Base-by-base conservation (phyloP, 345 rosid genomes). In the Anastatica hierochuntica region DNA sequence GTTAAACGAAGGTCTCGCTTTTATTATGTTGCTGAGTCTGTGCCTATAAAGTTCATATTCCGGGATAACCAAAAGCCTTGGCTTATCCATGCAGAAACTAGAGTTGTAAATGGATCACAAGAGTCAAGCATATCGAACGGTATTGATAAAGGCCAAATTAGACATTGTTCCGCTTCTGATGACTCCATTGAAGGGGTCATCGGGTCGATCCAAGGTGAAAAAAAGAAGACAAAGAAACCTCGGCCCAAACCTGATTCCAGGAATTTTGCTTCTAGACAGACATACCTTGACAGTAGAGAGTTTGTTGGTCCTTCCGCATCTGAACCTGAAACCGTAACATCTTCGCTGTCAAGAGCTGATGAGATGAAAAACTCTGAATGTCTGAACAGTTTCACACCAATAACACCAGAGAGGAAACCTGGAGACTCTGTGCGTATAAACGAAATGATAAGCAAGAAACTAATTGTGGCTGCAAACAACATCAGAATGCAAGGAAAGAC, bases 401-500 rank as follows among this genome's bases (percentile, higher is more conserved):
- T 16, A 51, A 37, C 55, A 8, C 53, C 34, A 1, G 53, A 43
- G 47, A 50, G 48, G 54, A 39, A 44, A 43, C 40, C 29, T 42
- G 44, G n/a, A 44, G 59, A 15, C 14, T 13, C 41, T 6, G 27
- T 29, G 47, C 27, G 16, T 14, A 9, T n/a, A 39, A 56, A 40
- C 43, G 39, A 49, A 6, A 31, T 16, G 30, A 20, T 66, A 26
- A 36, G 71, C 42, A 66, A 52, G 43, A 66, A 31, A 33, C 26
- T 56, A 17, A 49, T 23, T 0, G 63, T 49, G 58, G 69, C 69
- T 24, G 69, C 69, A 49, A 64, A 56, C 45, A 65, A 57, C 59
- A 65, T 58, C 42, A 57, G 53, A 58, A 58, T 58, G 71, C 66
- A 53, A 53, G 71, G 71, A 24, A 59, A 40, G 66, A 45, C n/a